phyloP scores from a whole-genome alignment of 2,329 filamentous ascomycete genomes.

The Incumbomyces lentus region DNA sequence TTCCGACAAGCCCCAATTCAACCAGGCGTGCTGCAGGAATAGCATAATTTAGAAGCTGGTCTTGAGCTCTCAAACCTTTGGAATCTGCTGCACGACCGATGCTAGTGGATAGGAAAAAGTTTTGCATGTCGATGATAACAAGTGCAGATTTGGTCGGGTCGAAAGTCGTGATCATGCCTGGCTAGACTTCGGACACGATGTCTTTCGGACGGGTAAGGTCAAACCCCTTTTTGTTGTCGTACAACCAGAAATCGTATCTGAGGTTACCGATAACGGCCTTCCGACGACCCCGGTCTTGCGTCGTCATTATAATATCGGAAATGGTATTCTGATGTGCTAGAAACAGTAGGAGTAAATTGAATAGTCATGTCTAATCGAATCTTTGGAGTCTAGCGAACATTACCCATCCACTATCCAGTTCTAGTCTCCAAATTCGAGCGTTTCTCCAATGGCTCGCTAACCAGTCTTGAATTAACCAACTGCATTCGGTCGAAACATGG shows the following conservation, averaged over 20 bases:
- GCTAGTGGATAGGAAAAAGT: conserved; percentile 39
- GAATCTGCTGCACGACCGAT: conserved; percentile 34
- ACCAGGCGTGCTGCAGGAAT: conserved; percentile 44
- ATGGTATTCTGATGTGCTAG: too few relatives aligned
- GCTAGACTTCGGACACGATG: too few relatives aligned
- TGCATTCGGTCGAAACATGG: too few relatives aligned
- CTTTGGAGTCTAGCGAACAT: too few relatives aligned
- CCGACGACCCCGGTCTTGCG: neutral
- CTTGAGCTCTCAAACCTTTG: conserved; percentile 32
- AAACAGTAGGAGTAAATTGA: too few relatives aligned
- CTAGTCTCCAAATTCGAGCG: too few relatives aligned
- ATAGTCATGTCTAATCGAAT: too few relatives aligned
- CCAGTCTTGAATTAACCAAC: too few relatives aligned
- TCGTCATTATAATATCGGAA: neutral
- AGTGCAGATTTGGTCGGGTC: conserved; percentile 35
- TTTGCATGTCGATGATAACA: conserved; percentile 45
- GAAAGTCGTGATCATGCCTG: conserved; percentile 26
- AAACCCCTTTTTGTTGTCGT: conserved; percentile 34
- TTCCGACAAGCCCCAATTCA: conserved; percentile 50
- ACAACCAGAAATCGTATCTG: conserved; percentile 34
- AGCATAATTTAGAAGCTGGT: conserved; percentile 33
- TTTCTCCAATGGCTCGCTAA: too few relatives aligned
- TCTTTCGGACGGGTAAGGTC: conserved; percentile 34
- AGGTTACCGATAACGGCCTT: conserved; percentile 33
- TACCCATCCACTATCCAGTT: too few relatives aligned